phyloP scores from a whole-genome alignment of 2,329 filamentous ascomycete species.

The Alternaria arbusti region DNA sequence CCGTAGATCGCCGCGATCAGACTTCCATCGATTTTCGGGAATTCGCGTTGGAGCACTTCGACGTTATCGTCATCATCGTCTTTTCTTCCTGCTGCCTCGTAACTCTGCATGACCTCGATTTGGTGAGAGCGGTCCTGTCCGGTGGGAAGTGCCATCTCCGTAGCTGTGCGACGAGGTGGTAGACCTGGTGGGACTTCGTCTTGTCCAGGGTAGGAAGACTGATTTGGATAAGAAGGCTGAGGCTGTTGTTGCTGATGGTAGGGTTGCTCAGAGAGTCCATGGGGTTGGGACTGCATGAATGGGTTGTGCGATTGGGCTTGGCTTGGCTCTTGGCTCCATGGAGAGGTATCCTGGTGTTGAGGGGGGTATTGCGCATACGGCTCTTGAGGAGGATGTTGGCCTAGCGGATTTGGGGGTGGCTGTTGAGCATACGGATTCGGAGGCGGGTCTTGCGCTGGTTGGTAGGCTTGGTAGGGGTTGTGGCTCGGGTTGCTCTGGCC shows the following conservation, averaged over 20 bases:
- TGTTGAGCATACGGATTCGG: slow-evolving; percentile 14
- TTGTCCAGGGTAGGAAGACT: slow-evolving; percentile 2
- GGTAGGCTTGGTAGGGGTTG: slow-evolving; percentile 31
- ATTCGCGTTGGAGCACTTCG: slow-evolving; percentile 51
- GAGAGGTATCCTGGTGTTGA: slow-evolving; percentile 14
- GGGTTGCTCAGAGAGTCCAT: slow-evolving; percentile 11
- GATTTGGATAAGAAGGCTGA: slow-evolving; percentile 12
- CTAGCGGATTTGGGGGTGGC: slow-evolving; percentile 6
- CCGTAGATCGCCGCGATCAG: slow-evolving; percentile 55
- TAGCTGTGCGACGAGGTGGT: slow-evolving; percentile 38
- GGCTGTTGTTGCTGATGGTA: slow-evolving; percentile 6
- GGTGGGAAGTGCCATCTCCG: slow-evolving; percentile 50
- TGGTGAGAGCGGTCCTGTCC: slow-evolving; percentile 52
- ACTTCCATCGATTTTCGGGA: slow-evolving; percentile 52
- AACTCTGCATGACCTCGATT: slow-evolving; percentile 52
- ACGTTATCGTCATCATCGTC: slow-evolving; percentile 51
- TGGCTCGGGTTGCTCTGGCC: slow-evolving; percentile 26
- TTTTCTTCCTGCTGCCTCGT: slow-evolving; percentile 42
- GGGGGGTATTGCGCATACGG: slow-evolving; percentile 4
- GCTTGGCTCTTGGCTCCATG: slow-evolving; percentile 16
- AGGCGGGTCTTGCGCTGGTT: slow-evolving; percentile 13
- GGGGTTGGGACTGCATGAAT: slow-evolving; percentile 7
- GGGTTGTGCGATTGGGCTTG: slow-evolving; percentile 13
- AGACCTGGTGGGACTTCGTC: slow-evolving; percentile 29
- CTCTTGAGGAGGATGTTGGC: slow-evolving; percentile 11